Conservation (phyloP, 1,284 basidiomycete species). For the Rhizoctonia solani region DNA sequence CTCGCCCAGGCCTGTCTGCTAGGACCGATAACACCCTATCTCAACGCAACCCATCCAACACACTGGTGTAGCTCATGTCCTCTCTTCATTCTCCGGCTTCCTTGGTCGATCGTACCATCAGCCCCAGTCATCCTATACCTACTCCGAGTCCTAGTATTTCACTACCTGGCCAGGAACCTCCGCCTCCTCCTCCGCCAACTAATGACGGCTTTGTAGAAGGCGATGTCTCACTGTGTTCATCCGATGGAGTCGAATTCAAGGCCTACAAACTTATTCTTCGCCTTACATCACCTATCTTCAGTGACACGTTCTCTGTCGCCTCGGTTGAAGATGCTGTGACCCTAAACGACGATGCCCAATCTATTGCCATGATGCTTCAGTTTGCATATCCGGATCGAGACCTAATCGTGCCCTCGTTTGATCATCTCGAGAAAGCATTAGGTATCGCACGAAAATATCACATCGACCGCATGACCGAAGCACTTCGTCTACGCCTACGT, state of each 20-base stretch:
- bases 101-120: conserved; percentile 5
- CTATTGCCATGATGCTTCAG: conserved; percentile 29
- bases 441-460: conserved; percentile 32
- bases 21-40: neutral
- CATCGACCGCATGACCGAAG: conserved; percentile 29
- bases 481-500: conserved; percentile 13
- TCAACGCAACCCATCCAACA: neutral
- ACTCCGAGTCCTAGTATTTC: conserved; percentile 15
- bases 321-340: neutral
- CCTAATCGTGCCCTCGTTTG: conserved; percentile 19
- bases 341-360: conserved; percentile 19
- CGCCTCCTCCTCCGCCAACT: conserved; percentile 19
- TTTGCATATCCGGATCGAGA: conserved; percentile 30
- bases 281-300: conserved; percentile 33
- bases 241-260: conserved; percentile 33
- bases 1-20: neutral
- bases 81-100: conserved; percentile 20
- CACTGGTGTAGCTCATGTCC: conserved; percentile 26
- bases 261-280: conserved; percentile 29
- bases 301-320: conserved; percentile 33
- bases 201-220: conserved; percentile 28
- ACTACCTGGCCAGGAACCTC: conserved; percentile 14
- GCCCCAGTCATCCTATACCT: neutral
- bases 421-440: conserved; percentile 24
- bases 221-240: conserved; percentile 34